Evolutionary conservation across 768 basidiomycete genomes (phyloP), one percentile per base, ranked within the genome.

Genomic region (Amanita rimosa): DNA sequence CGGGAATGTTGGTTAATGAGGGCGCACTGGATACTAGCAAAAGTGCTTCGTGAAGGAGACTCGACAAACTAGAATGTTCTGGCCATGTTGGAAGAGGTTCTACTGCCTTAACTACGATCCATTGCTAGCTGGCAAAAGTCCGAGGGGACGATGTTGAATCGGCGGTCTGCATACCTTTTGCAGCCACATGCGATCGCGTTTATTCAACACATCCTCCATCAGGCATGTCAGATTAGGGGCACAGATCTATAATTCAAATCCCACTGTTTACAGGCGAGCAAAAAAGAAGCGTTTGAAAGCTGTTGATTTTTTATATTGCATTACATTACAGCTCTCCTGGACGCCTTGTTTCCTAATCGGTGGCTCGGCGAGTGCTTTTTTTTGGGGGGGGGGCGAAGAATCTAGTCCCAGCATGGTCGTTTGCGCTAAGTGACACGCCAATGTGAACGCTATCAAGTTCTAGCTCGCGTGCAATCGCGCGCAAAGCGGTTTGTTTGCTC

Each of bases 151-250:
- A 13, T n/a, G 16, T 36, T 14, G 39, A 48, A 48, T 14, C 17
- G 38, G 37, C 11, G 14, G 19, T 39, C 29, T 26, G 13, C 10
- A n/a, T 31, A 36, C 37, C 26, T 16, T 40, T 40, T 38, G 21
- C 5, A 24, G 44, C 31, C 26, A 43, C 5, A 35, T 17, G 19
- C 9, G 44, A 10, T 22, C 17, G 29, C 31, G 17, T 35, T 35
- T 35, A 22, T 45, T 16, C 44, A 34, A 45, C 44, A 45, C 44
- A 26, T 31, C 33, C 17, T 27, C 46, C 35, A 38, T 26, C 36
- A 39, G 47, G 26, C 48, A 43, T 43, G 48, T 49, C 48, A 43
- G 31, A 43, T 49, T 49, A 49, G 24, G 38, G 29, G 33, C 9
- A 48, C 31, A 31, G 19, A 36, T 34, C 48, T 21, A 6, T 42